phyloP scores from a whole-genome alignment of 305 asterid species.

The Plantago lanceolata region DNA sequence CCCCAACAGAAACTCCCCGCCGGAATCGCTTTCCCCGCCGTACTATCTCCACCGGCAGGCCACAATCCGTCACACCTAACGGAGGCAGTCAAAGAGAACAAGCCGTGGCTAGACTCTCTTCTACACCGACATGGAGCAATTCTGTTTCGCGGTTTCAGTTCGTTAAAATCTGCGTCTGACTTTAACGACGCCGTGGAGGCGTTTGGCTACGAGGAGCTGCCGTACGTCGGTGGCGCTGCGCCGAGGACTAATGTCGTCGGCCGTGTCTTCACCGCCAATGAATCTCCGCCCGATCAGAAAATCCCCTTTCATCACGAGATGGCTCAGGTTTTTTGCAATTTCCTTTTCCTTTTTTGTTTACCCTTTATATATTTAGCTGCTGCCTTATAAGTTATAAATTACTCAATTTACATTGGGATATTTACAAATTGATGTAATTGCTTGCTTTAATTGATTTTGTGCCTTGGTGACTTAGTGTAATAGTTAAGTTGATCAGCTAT shows the following conservation, averaged over 20 bases:
- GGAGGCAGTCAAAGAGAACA: constrained; percentile 42
- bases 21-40: constrained; percentile 52
- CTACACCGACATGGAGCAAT: constrained; percentile 64
- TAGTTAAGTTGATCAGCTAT: too few species aligned
- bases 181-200: constrained; percentile 85
- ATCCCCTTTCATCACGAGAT: constrained; percentile 87
- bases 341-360: too few species aligned
- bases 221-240: constrained; percentile 88
- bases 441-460: too few species aligned
- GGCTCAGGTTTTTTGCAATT: constrained; percentile 55
- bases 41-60: constrained; percentile 37
- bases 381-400: too few species aligned
- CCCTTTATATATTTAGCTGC: too few species aligned
- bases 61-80: constrained; percentile 21
- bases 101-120: constrained; percentile 50
- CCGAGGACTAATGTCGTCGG: constrained; percentile 73
- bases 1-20: constrained; percentile 50
- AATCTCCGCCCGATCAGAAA: constrained; percentile 86
- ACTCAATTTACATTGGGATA: too few species aligned
- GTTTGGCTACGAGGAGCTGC: constrained; percentile 74
- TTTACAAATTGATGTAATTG: too few species aligned
- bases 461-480: too few species aligned
- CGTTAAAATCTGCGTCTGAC: constrained; percentile 50
- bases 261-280: constrained; percentile 85
- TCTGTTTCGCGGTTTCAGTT: constrained; percentile 57